Percentiles rank a stretch among this genome's conserved stretches.
Evolutionary conservation across 768 basidiomycete species (phyloP).

Genomic region (Artomyces pyxidatus): DNA sequence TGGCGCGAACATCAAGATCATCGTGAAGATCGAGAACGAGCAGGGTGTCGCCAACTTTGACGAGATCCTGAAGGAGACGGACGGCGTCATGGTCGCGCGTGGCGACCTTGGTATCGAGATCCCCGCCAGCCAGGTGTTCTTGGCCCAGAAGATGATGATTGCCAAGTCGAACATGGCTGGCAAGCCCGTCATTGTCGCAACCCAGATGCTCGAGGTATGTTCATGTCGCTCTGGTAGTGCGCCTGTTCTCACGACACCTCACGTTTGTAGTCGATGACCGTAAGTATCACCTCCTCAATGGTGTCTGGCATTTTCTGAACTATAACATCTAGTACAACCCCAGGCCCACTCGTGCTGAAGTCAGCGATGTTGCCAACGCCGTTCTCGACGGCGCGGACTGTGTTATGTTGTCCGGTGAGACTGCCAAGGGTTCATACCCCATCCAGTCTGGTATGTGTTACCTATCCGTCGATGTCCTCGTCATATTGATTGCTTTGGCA

Average conservation of each 20-base stretch:
- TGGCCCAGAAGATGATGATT: conserved; percentile 99
- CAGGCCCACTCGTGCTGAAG: conserved; percentile 95
- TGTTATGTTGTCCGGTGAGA: conserved; percentile 99
- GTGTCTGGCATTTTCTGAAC: no score
- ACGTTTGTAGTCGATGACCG: conserved; percentile 80
- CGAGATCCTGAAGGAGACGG: conserved; percentile 89
- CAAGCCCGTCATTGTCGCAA: conserved; percentile 97
- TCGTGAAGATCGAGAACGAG: conserved; percentile 99
- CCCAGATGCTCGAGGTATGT: conserved; percentile 94
- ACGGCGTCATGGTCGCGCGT: conserved; percentile 99
- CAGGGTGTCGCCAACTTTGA: conserved; percentile 99
- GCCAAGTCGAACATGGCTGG: conserved; percentile 97
- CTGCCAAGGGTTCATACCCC: conserved; percentile 95
- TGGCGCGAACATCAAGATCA: conserved; percentile 95
- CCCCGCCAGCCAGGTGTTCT: conserved; percentile 97
- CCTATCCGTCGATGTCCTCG: no score
- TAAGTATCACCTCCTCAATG: no score
- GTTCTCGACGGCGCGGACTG: conserved; percentile 98
- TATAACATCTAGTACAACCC: conserved; percentile 77
- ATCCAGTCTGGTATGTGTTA: conserved; percentile 74
- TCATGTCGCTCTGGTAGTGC: not conserved
- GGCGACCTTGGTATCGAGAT: conserved; percentile 99
- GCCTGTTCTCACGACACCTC: conserved; percentile 10
- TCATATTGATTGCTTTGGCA: conserved; percentile 23
- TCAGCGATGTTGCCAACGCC: conserved; percentile 98